phyloP scores from a whole-genome alignment of 1,284 basidiomycete species.

The Pseudozyma hubeiensis region DNA sequence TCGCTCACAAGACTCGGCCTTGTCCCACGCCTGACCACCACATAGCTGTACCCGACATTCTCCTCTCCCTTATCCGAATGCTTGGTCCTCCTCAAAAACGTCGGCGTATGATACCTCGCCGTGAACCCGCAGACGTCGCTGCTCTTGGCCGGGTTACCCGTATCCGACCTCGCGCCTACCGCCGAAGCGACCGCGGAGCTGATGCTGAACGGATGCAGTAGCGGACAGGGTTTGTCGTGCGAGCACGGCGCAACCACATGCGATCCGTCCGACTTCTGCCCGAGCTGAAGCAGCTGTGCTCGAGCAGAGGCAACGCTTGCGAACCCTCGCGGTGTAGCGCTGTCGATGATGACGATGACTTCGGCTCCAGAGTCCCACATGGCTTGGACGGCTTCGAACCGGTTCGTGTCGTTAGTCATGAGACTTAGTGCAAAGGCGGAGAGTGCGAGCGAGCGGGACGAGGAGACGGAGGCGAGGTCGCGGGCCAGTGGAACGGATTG shows the following conservation, averaged over 20 bases:
- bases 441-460: constrained; percentile 75
- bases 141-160: constrained; percentile 55
- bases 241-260: constrained; percentile 86
- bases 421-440: constrained; percentile 87
- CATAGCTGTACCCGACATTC: constrained; percentile 87
- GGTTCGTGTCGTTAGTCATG: constrained; percentile 75
- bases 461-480: constrained; percentile 13
- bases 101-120: constrained; percentile 86
- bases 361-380: constrained; percentile 89
- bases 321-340: constrained; percentile 82
- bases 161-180: constrained; percentile 18
- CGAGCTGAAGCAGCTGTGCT: constrained; percentile 79
- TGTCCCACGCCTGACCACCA: constrained; percentile 83
- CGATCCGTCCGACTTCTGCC: constrained; percentile 68
- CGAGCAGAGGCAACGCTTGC: constrained; percentile 84
- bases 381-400: constrained; percentile 79
- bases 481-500: constrained; percentile 34
- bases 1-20: constrained; percentile 72
- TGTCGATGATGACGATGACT: constrained; percentile 80
- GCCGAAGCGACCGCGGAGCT: constrained; percentile 15
- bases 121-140: constrained; percentile 81
- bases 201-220: constrained; percentile 70
- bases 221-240: constrained; percentile 87
- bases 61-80: constrained; percentile 85
- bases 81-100: constrained; percentile 86